These are phyloP conservation scores for Sclerotinia sclerotiorum DNA, from an alignment of 2,329 filamentous ascomycete genomes.

Conservation along the genomic window DNA sequence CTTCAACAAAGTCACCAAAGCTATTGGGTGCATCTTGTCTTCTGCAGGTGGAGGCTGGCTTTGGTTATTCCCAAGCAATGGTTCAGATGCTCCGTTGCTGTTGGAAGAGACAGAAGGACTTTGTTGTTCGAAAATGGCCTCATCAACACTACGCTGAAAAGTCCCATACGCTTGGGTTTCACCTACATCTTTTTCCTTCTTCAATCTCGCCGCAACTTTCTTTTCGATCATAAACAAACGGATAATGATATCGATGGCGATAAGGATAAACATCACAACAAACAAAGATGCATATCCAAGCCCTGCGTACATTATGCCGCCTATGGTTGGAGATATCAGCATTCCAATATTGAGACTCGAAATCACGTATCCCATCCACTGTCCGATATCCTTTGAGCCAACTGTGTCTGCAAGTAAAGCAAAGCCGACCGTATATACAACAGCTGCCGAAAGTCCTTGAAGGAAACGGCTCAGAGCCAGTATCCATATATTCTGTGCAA, in stretches of 20 bases:
- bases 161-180: constrained; percentile 9
- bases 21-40: constrained; percentile 22
- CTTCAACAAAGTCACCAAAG: constrained; percentile 43
- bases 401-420: constrained; percentile 71
- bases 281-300: constrained; percentile 61
- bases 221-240: constrained; percentile 58
- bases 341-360: constrained; percentile 57
- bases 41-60: constrained; percentile 19
- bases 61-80: constrained; percentile 25
- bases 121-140: constrained; percentile 1
- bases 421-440: constrained; percentile 71
- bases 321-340: constrained; percentile 49
- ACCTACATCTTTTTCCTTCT: constrained; percentile 29
- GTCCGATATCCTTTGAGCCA: constrained; percentile 57
- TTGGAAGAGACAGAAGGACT: neutral
- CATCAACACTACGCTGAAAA: constrained; percentile 1
- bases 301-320: constrained; percentile 27
- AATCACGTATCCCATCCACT: constrained; percentile 61
- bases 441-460: constrained; percentile 53
- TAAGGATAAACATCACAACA: constrained; percentile 54
- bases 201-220: constrained; percentile 49
- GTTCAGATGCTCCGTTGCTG: neutral
- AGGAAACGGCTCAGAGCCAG: constrained; percentile 24
- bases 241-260: constrained; percentile 54
- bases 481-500: constrained; percentile 39